phyloP scores from a whole-genome alignment of 176 grass and related monocot genomes.

The Rhynchospora tenuis region DNA sequence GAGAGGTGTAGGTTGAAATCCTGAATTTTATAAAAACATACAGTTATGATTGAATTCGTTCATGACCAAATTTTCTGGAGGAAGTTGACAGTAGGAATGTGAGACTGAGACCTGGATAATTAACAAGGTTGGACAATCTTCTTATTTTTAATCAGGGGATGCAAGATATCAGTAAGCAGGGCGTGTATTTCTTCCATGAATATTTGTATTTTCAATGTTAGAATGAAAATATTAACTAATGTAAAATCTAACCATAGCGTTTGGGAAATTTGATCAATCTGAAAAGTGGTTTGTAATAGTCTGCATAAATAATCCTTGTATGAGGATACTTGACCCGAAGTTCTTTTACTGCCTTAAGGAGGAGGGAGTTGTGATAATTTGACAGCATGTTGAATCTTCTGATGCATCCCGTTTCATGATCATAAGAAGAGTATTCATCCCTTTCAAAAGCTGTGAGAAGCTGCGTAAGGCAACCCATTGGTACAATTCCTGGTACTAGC shows the following conservation, averaged over 20 bases:
- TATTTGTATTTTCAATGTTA: no score
- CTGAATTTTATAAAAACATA: no score
- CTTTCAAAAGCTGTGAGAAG: neutral
- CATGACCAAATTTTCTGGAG: no score
- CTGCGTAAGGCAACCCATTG: neutral
- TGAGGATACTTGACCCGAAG: conserved; percentile 40
- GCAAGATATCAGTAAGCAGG: no score
- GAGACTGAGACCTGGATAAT: no score
- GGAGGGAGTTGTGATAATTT: conserved; percentile 49
- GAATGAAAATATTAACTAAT: neutral
- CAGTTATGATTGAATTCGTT: no score
- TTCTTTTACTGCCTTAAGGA: conserved; percentile 30
- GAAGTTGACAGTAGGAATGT: no score
- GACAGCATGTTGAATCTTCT: conserved; percentile 46
- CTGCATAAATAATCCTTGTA: conserved; percentile 51
- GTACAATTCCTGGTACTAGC: neutral
- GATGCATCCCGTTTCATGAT: conserved; percentile 28
- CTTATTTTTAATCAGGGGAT: no score
- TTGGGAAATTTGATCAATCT: conserved; percentile 39
- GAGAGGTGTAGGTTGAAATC: conserved; percentile 27
- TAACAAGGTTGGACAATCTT: no score
- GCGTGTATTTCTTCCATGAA: no score
- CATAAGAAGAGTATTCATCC: neutral
- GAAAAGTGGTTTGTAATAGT: conserved; percentile 45
- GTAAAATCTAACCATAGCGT: conserved; percentile 38